Conservation (phyloP, 169 alveolate genomes). For the Sarcocystis neurona region DNA sequence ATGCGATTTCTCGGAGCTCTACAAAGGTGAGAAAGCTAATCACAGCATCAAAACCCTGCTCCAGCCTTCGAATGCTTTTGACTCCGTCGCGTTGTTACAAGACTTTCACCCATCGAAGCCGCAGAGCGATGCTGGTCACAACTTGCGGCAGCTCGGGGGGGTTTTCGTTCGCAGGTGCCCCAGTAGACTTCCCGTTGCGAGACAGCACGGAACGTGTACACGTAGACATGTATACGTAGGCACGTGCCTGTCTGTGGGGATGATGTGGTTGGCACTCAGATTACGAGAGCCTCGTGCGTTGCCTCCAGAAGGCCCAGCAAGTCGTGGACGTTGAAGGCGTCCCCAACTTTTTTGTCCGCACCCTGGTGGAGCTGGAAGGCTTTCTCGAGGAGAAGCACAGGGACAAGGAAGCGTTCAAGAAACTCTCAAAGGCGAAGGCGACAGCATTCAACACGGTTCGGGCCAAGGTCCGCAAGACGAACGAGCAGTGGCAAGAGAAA, state of each 20-base stretch:
- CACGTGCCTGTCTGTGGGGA: not conserved
- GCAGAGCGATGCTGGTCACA: not conserved
- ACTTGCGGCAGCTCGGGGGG: not conserved
- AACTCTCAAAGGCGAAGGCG: conserved; percentile 67
- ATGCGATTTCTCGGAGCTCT: conserved; percentile 61
- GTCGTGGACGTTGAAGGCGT: conserved; percentile 60
- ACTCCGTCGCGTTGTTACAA: not conserved
- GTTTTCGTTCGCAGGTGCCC: not conserved
- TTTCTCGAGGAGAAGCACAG: conserved; percentile 45
- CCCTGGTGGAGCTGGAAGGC: conserved; percentile 54
- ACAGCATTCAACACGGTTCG: conserved; percentile 67
- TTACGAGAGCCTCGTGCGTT: conserved; percentile 61
- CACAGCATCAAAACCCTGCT: too few species aligned
- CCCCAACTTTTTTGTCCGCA: conserved; percentile 67
- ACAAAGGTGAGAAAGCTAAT: conserved; percentile 49
- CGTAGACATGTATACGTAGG: too few species aligned
- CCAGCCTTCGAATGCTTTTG: conserved; percentile 1
- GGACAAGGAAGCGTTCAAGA: conserved; percentile 66
- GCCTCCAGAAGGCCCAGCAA: conserved; percentile 56
- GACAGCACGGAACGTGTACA: too few species aligned
- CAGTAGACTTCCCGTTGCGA: too few species aligned
- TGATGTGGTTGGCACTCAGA: too few species aligned
- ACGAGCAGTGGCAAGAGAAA: conserved; percentile 65
- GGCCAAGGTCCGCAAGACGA: conserved; percentile 68
- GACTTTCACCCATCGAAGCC: not conserved